These are phyloP conservation scores for Scedosporium aurantiacum DNA, from an alignment of 2,329 filamentous ascomycete genomes.

Conservation along the genomic window DNA sequence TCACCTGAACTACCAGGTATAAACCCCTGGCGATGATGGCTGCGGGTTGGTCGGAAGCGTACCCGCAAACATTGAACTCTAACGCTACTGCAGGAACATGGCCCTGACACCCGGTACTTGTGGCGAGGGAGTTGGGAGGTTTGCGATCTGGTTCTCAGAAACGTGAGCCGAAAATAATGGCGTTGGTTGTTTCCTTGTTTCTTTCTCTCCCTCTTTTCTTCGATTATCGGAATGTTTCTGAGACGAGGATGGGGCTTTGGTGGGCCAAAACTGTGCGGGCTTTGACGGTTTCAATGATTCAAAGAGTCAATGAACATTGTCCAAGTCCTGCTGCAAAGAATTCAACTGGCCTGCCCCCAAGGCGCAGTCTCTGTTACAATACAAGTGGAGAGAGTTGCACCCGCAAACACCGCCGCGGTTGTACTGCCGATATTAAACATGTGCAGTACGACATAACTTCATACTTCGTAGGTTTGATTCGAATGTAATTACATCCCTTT, in stretches of 20 bases:
- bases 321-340: background rate
- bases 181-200: too few relatives aligned
- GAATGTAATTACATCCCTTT: background rate
- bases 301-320: background rate
- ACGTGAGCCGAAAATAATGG: too few relatives aligned
- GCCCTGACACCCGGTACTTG: background rate
- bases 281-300: background rate
- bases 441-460: background rate
- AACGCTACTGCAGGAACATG: background rate
- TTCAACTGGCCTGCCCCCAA: background rate
- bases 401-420: background rate
- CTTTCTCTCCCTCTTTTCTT: background rate
- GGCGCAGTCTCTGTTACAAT: background rate
- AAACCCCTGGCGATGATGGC: background rate
- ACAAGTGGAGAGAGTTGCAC: background rate
- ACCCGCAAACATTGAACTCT: background rate
- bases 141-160: background rate
- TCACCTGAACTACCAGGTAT: background rate
- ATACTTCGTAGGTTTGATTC: background rate
- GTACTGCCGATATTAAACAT: background rate
- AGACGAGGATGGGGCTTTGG: background rate
- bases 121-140: background rate
- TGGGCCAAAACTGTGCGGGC: background rate
- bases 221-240: background rate
- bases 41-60: background rate